phyloP scores from a whole-genome alignment of 2,329 filamentous ascomycete genomes.

The Colletotrichum lini region DNA sequence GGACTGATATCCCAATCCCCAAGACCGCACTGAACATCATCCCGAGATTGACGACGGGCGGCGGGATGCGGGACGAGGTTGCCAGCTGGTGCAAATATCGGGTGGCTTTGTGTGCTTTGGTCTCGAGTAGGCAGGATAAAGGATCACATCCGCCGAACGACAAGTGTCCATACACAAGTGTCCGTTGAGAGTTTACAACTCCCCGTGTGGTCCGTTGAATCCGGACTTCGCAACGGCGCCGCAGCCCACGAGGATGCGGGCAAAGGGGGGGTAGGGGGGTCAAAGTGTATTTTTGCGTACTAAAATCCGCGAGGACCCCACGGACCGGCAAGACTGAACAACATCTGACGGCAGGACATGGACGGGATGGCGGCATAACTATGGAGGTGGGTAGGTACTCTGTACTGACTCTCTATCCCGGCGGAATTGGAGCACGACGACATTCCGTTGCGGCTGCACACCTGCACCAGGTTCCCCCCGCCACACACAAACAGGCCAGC shows the following conservation, averaged over 20 bases:
- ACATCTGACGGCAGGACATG: slow-evolving; percentile 3
- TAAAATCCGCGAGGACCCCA: slow-evolving; percentile 6
- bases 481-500: too few relatives aligned
- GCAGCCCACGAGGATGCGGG: not conserved
- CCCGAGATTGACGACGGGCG: not conserved
- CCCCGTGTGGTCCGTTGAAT: slow-evolving; percentile 11
- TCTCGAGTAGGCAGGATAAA: too few relatives aligned
- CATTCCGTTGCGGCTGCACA: too few relatives aligned
- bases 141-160: too few relatives aligned
- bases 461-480: too few relatives aligned
- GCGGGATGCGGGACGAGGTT: not conserved
- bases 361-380: not conserved
- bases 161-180: not conserved
- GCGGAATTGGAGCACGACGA: not conserved
- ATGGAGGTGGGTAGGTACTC: not conserved
- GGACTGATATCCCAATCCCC: slow-evolving; percentile 21
- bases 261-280: not conserved
- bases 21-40: slow-evolving; percentile 24
- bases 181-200: not conserved
- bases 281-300: not conserved
- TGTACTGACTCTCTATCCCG: not conserved
- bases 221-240: slow-evolving; percentile 17
- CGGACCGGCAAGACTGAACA: slow-evolving; percentile 27
- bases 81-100: not conserved
- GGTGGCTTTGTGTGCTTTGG: not conserved